phyloP scores from a whole-genome alignment of 169 alveolate species.

The Perkinsus marinus region DNA sequence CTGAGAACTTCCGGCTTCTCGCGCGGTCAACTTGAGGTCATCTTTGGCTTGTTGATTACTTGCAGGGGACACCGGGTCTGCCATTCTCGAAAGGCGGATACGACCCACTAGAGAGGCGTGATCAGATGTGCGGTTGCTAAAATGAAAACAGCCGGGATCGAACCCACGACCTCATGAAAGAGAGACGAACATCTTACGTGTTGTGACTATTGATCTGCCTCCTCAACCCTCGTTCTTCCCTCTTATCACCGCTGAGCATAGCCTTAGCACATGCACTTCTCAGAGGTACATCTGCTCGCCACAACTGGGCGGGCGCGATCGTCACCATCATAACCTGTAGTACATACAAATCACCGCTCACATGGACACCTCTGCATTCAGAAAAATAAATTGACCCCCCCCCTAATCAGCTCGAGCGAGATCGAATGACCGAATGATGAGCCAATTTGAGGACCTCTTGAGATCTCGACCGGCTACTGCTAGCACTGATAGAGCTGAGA shows the following conservation, averaged over 20 bases:
- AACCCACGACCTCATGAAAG: background rate
- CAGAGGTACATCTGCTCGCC: background rate
- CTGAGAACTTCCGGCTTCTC: background rate
- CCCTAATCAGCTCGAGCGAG: no score
- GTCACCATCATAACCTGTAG: background rate
- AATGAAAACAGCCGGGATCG: background rate
- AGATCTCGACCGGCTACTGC: background rate
- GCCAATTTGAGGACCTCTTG: background rate
- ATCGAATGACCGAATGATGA: no score
- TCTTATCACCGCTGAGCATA: background rate
- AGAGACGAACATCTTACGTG: background rate
- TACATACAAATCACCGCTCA: background rate
- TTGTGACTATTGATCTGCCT: background rate
- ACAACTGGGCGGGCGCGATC: background rate
- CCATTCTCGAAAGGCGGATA: background rate
- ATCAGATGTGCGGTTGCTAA: background rate
- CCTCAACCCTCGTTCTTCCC: background rate
- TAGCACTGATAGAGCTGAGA: background rate
- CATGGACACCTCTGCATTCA: no score
- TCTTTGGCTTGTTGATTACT: background rate
- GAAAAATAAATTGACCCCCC: no score
- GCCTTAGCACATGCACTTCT: background rate
- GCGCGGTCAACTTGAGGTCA: background rate
- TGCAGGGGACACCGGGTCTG: background rate
- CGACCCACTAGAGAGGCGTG: background rate